Conservation (phyloP, 1,284 basidiomycete species). For the Papiliotrema fonsecae region DNA sequence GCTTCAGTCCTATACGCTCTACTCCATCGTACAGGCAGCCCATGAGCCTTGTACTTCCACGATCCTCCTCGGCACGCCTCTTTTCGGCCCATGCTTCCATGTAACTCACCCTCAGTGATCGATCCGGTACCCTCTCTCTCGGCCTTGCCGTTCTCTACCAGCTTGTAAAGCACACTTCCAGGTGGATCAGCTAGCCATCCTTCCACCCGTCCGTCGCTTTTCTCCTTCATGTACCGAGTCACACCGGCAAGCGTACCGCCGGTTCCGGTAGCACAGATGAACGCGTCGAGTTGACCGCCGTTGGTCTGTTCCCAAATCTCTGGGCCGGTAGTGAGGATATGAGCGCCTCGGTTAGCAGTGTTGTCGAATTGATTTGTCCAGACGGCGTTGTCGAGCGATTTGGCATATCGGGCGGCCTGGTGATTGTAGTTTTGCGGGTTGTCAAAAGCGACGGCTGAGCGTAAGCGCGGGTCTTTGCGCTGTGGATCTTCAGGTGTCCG, state of each 20-base stretch:
- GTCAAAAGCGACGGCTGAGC: conserved; percentile 84
- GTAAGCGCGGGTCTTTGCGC: too few relatives aligned
- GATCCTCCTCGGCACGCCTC: too few relatives aligned
- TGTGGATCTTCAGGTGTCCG: not conserved
- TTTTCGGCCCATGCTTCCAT: too few relatives aligned
- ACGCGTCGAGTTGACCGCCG: conserved; percentile 72
- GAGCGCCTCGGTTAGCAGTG: conserved; percentile 78
- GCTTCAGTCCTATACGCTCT: too few relatives aligned
- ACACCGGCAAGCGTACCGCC: conserved; percentile 92
- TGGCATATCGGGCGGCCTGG: conserved; percentile 86
- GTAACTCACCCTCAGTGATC: conserved; percentile 85
- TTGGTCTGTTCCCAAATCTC: conserved; percentile 92
- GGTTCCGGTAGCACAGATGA: conserved; percentile 90
- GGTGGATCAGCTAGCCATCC: conserved; percentile 96
- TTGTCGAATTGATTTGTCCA: conserved; percentile 99
- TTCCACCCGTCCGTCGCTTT: conserved; percentile 73
- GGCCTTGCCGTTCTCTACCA: conserved; percentile 71
- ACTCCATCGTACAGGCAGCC: too few relatives aligned
- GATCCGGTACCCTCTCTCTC: conserved; percentile 77
- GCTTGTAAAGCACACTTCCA: conserved; percentile 84
- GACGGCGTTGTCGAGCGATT: conserved; percentile 76
- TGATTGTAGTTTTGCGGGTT: conserved; percentile 98
- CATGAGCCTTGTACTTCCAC: too few relatives aligned
- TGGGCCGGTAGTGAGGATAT: conserved; percentile 88
- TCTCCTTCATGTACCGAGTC: conserved; percentile 80